Percentiles rank a stretch among this genome's conserved stretches.
Evolutionary conservation across 2,329 filamentous ascomycete genomes (phyloP).

Genomic region (Cryoendolithus antarcticus): DNA sequence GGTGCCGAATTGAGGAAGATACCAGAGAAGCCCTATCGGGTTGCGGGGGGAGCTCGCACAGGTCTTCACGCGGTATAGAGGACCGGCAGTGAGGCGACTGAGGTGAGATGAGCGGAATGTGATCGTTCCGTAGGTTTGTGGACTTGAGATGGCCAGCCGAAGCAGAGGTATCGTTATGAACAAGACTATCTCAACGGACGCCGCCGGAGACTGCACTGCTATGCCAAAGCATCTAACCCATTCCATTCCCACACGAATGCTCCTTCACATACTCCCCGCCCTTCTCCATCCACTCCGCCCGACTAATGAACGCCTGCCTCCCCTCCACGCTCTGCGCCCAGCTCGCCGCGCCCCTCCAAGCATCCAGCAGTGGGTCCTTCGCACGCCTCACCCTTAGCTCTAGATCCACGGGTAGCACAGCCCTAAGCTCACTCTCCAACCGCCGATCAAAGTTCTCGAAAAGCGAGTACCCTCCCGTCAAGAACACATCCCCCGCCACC

Average conservation of each 20-base stretch:
- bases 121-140: too few species aligned
- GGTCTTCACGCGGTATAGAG: too few species aligned
- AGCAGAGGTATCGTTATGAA: too few species aligned
- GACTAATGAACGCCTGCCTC: constrained; percentile 54
- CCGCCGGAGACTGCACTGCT: too few species aligned
- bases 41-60: too few species aligned
- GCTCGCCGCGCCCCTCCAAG: constrained; percentile 82
- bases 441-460: constrained; percentile 81
- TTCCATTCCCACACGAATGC: constrained; percentile 29
- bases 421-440: constrained; percentile 57
- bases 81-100: too few species aligned
- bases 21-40: too few species aligned
- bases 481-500: constrained; percentile 75
- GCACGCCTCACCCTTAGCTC: constrained; percentile 62
- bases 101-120: too few species aligned
- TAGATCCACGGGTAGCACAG: constrained; percentile 57
- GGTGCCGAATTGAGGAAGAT: too few species aligned
- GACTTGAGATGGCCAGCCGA: too few species aligned
- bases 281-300: constrained; percentile 81
- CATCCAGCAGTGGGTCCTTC: constrained; percentile 65
- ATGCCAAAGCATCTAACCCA: too few species aligned
- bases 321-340: constrained; percentile 59
- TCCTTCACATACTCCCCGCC: constrained; percentile 83
- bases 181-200: too few species aligned
- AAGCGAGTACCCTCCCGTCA: constrained; percentile 85